Percentiles rank a stretch among this genome's conserved stretches.
Evolutionary conservation across 306 rosid species (phyloP).

Genomic region (Trifolium subterraneum): DNA sequence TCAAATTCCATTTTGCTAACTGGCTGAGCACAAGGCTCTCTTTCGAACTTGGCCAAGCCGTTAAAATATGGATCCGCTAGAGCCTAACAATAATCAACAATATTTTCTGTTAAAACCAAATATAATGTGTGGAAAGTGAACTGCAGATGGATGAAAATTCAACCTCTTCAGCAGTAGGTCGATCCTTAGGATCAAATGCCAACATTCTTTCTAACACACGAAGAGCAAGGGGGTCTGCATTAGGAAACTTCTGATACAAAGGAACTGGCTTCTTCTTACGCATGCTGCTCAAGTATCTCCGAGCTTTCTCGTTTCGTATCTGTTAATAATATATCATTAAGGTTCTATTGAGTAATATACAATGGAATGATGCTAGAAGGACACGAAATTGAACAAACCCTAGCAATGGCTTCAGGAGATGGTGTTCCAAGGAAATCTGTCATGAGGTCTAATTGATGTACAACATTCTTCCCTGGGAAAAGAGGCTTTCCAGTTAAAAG

Average conservation of each 20-base stretch:
- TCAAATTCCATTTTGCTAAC: slow-evolving; percentile 99
- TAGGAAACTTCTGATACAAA: slow-evolving; percentile 89
- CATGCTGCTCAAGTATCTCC: slow-evolving; percentile 96
- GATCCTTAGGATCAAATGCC: slow-evolving; percentile 95
- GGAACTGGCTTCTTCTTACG: slow-evolving; percentile 91
- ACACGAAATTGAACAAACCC: slow-evolving; percentile 62
- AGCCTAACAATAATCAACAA: slow-evolving; percentile 63
- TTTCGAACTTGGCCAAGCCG: slow-evolving; percentile 97
- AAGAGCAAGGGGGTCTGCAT: slow-evolving; percentile 97
- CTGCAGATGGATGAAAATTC: slow-evolving; percentile 33
- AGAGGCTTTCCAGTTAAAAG: slow-evolving; percentile 98
- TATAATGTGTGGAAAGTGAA: slow-evolving; percentile 24
- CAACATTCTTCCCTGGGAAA: slow-evolving; percentile 98
- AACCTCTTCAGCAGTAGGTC: slow-evolving; percentile 99
- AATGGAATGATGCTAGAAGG: slow-evolving; percentile 22
- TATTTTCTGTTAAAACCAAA: slow-evolving; percentile 31
- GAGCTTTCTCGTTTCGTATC: slow-evolving; percentile 97
- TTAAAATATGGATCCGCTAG: slow-evolving; percentile 96
- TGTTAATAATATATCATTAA: slow-evolving; percentile 42
- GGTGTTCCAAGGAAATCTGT: slow-evolving; percentile 97
- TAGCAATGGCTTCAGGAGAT: slow-evolving; percentile 82
- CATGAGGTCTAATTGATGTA: slow-evolving; percentile 97
- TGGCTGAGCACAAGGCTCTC: slow-evolving; percentile 97
- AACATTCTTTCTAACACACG: slow-evolving; percentile 91
- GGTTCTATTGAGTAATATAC: slow-evolving; percentile 28